Evolutionary conservation across 805 yeast species (phyloP).

Genomic region (Ogataea sp.): DNA sequence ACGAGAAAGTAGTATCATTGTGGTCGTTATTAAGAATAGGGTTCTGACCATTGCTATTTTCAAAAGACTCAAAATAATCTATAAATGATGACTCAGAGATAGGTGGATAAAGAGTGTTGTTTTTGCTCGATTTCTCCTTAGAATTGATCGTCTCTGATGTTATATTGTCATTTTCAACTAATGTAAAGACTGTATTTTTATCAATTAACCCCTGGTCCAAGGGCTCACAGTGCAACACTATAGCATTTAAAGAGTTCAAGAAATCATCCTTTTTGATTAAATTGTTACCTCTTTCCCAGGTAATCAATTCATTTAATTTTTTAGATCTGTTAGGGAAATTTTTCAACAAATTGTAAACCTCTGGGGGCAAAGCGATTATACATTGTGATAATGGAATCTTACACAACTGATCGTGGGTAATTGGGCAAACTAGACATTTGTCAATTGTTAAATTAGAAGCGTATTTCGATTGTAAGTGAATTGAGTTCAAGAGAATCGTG

Average conservation of each 20-base stretch:
- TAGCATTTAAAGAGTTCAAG: conserved; percentile 30
- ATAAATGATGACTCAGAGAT: too few relatives aligned
- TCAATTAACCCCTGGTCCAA: conserved; percentile 55
- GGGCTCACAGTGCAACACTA: conserved; percentile 61
- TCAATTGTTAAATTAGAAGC: conserved; percentile 35
- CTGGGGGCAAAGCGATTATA: conserved; percentile 37
- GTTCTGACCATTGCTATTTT: too few relatives aligned
- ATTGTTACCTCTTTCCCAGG: not conserved
- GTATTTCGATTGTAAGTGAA: conserved; percentile 25
- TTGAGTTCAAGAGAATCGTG: conserved; percentile 32
- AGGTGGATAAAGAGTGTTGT: too few relatives aligned
- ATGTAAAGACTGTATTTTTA: conserved; percentile 40
- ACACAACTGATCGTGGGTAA: conserved; percentile 14
- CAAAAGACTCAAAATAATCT: too few relatives aligned
- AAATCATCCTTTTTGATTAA: not conserved
- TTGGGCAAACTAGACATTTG: conserved; percentile 28
- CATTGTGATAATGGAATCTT: conserved; percentile 29
- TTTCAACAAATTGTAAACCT: conserved; percentile 37
- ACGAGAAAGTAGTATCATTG: too few relatives aligned
- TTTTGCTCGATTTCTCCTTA: too few relatives aligned
- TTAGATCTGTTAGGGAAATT: conserved; percentile 24
- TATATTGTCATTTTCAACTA: conserved; percentile 29
- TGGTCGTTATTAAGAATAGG: not conserved
- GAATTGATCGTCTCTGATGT: not conserved
- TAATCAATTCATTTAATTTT: conserved; percentile 1